Conservation (phyloP, 2,329 filamentous ascomycete genomes). For the Alternaria novae-zelandiae region DNA sequence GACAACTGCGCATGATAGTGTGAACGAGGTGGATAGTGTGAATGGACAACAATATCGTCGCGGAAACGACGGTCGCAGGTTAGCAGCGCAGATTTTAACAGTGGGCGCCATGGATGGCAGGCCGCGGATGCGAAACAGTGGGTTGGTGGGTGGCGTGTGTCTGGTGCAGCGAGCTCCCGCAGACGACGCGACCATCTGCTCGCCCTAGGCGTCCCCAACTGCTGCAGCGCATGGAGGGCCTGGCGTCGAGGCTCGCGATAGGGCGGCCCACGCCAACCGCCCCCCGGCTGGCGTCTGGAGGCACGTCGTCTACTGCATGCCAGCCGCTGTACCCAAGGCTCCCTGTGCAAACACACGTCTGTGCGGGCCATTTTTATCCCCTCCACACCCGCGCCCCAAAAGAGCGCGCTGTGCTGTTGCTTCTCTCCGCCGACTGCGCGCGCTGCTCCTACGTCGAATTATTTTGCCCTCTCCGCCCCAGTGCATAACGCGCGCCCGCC, state of each 20-base stretch:
- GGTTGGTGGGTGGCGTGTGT: slow-evolving; percentile 25
- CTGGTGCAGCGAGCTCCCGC: slow-evolving; percentile 13
- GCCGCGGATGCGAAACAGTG: slow-evolving; percentile 33
- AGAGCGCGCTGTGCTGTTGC: slow-evolving; percentile 13
- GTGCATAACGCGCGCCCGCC: slow-evolving; percentile 1
- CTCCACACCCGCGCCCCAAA: slow-evolving; percentile 22
- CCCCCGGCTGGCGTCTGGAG: slow-evolving; percentile 20
- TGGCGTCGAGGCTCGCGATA: slow-evolving; percentile 6
- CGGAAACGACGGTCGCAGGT: not conserved
- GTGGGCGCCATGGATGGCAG: not conserved
- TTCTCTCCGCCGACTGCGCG: not conserved
- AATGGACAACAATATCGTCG: not conserved
- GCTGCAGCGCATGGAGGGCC: slow-evolving; percentile 1
- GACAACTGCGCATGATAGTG: not conserved
- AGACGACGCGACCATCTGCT: slow-evolving; percentile 20
- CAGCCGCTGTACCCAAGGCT: slow-evolving; percentile 16
- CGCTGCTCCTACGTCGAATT: slow-evolving; percentile 5
- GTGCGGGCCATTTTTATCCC: slow-evolving; percentile 33
- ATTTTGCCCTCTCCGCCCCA: slow-evolving; percentile 8
- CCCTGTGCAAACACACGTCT: slow-evolving; percentile 17
- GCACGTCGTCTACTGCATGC: slow-evolving; percentile 10
- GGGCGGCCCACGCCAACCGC: slow-evolving; percentile 16
- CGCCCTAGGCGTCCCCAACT: slow-evolving; percentile 19
- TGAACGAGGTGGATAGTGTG: not conserved
- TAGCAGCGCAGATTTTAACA: not conserved